Percentiles rank a stretch among this genome's conserved stretches.
phyloP scores from a whole-genome alignment of 208 protist species.

The Wallacemonas sp. region DNA sequence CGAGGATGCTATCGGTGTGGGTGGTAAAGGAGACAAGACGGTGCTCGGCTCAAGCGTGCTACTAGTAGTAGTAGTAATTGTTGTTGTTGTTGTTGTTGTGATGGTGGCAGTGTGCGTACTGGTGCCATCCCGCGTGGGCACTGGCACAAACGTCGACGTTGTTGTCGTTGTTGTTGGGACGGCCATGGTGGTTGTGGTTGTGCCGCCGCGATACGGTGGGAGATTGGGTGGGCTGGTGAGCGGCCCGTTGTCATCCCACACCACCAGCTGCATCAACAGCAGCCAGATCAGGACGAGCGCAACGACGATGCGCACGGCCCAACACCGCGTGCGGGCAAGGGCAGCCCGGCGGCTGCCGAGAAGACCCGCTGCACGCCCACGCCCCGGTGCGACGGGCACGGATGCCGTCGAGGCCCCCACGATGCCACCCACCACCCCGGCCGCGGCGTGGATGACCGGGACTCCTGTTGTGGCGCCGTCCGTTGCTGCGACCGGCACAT shows the following conservation, averaged over 20 bases:
- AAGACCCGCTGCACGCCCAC: background rate
- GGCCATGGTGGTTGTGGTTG: too few species aligned
- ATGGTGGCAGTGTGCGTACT: background rate
- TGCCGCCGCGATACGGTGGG: too few species aligned
- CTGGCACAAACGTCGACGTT: background rate
- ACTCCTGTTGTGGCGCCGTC: background rate
- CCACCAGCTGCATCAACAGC: background rate
- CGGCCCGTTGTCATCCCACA: background rate
- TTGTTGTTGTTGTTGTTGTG: too few species aligned
- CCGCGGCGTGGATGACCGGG: background rate
- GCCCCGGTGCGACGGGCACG: background rate
- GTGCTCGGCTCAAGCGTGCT: too few species aligned
- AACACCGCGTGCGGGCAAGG: conserved; percentile 1
- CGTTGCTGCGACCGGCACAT: background rate
- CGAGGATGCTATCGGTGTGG: too few species aligned
- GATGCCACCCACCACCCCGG: background rate
- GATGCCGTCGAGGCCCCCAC: background rate
- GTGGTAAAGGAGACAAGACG: too few species aligned
- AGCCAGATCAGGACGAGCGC: background rate
- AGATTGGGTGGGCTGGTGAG: too few species aligned
- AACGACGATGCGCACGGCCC: conserved; percentile 7
- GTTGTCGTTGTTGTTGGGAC: background rate
- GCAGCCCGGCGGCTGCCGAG: conserved; percentile 1
- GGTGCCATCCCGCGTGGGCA: background rate
- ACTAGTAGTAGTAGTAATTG: too few species aligned